These are phyloP conservation scores for Diaporthe sp. DNA, from an alignment of 2,329 filamentous ascomycete genomes.

Conservation along the genomic window DNA sequence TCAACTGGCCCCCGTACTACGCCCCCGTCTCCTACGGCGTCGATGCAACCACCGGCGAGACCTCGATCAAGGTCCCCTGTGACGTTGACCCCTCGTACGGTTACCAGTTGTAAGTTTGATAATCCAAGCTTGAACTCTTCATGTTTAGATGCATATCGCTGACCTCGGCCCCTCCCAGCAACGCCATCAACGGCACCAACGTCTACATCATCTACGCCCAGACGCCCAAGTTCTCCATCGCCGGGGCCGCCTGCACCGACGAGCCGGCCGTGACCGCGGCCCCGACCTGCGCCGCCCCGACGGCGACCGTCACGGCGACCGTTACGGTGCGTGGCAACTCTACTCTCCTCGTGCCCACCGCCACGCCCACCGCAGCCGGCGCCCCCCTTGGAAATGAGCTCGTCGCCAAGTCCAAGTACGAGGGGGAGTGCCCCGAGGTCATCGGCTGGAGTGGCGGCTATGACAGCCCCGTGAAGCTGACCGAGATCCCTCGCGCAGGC, in stretches of 20 bases:
- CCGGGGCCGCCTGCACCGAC: conserved; percentile 49
- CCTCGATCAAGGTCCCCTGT: conserved; percentile 56
- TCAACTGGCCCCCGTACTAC: conserved; percentile 59
- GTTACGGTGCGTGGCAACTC: conserved; percentile 43
- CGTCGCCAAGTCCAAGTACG: conserved; percentile 19
- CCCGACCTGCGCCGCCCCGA: conserved; percentile 44
- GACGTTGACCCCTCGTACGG: conserved; percentile 52
- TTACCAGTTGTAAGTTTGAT: conserved; percentile 53
- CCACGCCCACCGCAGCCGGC: conserved; percentile 17
- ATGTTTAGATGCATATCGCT: neutral
- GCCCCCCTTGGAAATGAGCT: conserved; percentile 7
- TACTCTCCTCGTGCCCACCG: conserved; percentile 30
- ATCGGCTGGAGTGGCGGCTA: conserved; percentile 40
- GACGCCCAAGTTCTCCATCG: conserved; percentile 55
- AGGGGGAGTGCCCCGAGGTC: conserved; percentile 39
- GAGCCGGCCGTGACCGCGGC: conserved; percentile 40
- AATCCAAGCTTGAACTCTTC: too few relatives aligned
- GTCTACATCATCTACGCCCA: conserved; percentile 60
- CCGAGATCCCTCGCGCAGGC: conserved; percentile 37
- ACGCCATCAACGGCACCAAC: conserved; percentile 61
- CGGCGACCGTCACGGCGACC: conserved; percentile 46
- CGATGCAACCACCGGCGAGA: conserved; percentile 49
- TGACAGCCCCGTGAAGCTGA: conserved; percentile 41
- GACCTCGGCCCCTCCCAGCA: conserved; percentile 44
- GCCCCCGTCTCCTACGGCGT: conserved; percentile 53